A percentile compares a stretch with the other conserved stretches of the same genome.
phyloP scores from a whole-genome alignment of 257 asterid species.

The Fraxinus cuspidata region DNA sequence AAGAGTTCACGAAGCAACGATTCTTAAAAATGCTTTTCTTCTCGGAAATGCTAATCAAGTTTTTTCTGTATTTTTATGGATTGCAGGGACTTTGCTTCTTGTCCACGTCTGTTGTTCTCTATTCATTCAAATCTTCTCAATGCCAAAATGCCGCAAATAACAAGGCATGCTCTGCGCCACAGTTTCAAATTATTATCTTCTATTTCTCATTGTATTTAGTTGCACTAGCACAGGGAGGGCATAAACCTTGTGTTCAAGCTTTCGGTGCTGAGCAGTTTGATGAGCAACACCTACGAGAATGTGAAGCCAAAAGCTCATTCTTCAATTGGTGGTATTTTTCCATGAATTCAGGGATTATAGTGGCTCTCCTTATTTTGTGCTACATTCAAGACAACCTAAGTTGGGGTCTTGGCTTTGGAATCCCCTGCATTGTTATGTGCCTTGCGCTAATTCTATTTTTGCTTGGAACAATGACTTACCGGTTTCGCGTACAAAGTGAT shows the following conservation, averaged over 20 bases:
- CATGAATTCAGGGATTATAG: slow-evolving; percentile 8
- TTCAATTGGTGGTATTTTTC: slow-evolving; percentile 35
- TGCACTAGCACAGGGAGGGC: slow-evolving; percentile 31
- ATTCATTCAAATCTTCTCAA: not conserved
- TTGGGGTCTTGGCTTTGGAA: slow-evolving; percentile 39
- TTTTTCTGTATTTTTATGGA: not conserved
- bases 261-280: slow-evolving; percentile 36
- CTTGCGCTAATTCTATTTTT: not conserved
- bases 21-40: not conserved
- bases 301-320: slow-evolving; percentile 31
- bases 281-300: slow-evolving; percentile 16
- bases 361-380: slow-evolving; percentile 13
- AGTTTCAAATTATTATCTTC: slow-evolving; percentile 15
- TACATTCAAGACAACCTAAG: slow-evolving; percentile 32
- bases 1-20: too few relatives aligned
- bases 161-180: slow-evolving; percentile 20
- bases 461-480: slow-evolving; percentile 15
- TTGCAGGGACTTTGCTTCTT: not conserved
- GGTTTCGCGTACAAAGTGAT: not conserved
- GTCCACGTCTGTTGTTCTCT: slow-evolving; percentile 20
- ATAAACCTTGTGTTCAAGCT: slow-evolving; percentile 36
- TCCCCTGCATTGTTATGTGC: slow-evolving; percentile 30
- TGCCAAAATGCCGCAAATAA: slow-evolving; percentile 9
- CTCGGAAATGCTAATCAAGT: not conserved
- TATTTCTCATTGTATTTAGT: slow-evolving; percentile 24